Evolutionary conservation across 208 protist species (phyloP).

Genomic region (Endotrypanum monterogeii): DNA sequence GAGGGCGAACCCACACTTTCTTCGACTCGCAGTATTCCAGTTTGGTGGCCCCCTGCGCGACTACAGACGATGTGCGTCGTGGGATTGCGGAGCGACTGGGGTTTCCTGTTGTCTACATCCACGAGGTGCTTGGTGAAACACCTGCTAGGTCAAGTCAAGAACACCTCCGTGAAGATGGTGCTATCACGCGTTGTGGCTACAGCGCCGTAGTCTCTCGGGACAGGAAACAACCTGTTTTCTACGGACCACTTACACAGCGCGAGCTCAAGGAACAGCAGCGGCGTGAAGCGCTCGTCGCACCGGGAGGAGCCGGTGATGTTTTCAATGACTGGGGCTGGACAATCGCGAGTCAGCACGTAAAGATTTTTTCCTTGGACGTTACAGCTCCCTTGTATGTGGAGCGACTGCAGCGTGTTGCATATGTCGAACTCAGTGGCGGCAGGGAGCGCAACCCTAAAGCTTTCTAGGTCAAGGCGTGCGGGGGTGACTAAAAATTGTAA

Average conservation of each 20-base stretch:
- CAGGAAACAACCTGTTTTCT: not conserved
- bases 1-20: not conserved
- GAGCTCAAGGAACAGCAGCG: conserved; percentile 27
- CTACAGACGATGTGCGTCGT: conserved; percentile 20
- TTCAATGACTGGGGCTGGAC: conserved; percentile 85
- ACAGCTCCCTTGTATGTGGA: conserved; percentile 67
- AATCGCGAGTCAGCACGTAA: conserved; percentile 56
- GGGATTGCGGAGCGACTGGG: conserved; percentile 21
- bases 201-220: not conserved
- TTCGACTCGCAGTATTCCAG: not conserved
- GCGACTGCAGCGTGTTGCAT: conserved; percentile 46
- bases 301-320: conserved; percentile 36
- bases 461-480: not conserved
- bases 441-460: not conserved
- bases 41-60: not conserved
- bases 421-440: conserved; percentile 18
- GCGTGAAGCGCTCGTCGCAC: conserved; percentile 13
- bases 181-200: not conserved
- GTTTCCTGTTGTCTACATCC: conserved; percentile 20
- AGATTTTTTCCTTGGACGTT: conserved; percentile 73
- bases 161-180: not conserved
- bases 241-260: conserved; percentile 17
- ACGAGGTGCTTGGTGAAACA: conserved; percentile 15
- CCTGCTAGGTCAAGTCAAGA: not conserved
- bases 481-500: not conserved